These are phyloP conservation scores for Sutorius australiensis DNA, from an alignment of 768 basidiomycete genomes.

Conservation along the genomic window DNA sequence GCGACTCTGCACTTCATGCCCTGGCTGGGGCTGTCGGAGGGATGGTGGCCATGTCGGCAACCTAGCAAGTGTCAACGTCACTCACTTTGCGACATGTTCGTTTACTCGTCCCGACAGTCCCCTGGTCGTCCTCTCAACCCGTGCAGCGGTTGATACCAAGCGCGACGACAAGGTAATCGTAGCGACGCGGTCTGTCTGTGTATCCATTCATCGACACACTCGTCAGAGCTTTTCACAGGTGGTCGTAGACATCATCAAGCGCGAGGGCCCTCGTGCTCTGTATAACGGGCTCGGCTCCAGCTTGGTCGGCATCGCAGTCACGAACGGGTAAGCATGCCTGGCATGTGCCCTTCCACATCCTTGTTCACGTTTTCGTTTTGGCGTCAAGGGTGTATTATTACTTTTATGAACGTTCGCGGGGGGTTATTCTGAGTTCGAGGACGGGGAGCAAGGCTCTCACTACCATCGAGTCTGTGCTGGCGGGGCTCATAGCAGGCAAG, in stretches of 20 bases:
- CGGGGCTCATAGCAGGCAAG: conserved; percentile 80
- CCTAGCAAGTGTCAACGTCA: conserved; percentile 55
- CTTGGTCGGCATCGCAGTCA: conserved; percentile 86
- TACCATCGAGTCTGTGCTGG: conserved; percentile 86
- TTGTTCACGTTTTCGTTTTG: neutral
- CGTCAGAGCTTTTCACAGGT: conserved; percentile 63
- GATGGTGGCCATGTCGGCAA: conserved; percentile 85
- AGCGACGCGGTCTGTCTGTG: neutral
- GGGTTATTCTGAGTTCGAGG: conserved; percentile 51
- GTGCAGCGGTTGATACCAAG: conserved; percentile 88
- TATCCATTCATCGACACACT: neutral
- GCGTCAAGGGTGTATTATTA: conserved; percentile 83
- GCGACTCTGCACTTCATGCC: conserved; percentile 82
- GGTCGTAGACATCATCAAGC: conserved; percentile 70
- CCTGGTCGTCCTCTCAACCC: conserved; percentile 86
- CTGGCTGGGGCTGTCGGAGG: conserved; percentile 89
- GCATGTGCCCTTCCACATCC: neutral
- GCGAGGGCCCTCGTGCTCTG: conserved; percentile 79
- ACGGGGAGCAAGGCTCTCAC: conserved; percentile 64
- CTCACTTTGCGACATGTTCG: neutral
- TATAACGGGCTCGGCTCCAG: conserved; percentile 87
- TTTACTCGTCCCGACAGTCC: conserved; percentile 51
- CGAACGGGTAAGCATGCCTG: conserved; percentile 66
- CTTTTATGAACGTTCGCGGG: conserved; percentile 75
- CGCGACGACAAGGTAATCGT: conserved; percentile 64